Conservation (phyloP, 805 yeast species). For the Nakazawaea holstii region DNA sequence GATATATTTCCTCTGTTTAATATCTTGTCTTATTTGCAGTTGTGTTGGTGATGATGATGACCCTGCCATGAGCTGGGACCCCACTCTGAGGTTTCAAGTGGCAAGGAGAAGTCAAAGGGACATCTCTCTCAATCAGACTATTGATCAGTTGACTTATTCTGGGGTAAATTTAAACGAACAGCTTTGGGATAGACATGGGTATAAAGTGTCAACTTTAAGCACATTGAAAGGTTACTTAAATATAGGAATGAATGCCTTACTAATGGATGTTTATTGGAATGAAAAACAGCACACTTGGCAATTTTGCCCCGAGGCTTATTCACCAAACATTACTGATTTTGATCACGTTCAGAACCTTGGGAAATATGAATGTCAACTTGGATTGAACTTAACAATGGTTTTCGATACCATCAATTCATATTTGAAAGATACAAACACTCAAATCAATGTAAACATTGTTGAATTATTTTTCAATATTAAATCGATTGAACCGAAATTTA, state of each 20-base stretch:
- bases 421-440: conserved; percentile 36
- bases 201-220: conserved; percentile 24
- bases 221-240: conserved; percentile 27
- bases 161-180: conserved; percentile 33
- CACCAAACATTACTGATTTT: conserved; percentile 18
- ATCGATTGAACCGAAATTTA: conserved; percentile 13
- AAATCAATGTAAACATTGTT: conserved; percentile 38
- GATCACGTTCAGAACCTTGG: conserved; percentile 4
- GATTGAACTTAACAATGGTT: conserved; percentile 21
- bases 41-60: no score
- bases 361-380: conserved; percentile 19
- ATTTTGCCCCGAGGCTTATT: conserved; percentile 46
- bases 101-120: conserved; percentile 41
- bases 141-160: conserved; percentile 31
- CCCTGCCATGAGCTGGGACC: background rate
- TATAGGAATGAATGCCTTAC: conserved; percentile 41
- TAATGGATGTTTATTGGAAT: conserved; percentile 53
- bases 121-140: conserved; percentile 30
- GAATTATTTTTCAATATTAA: conserved; percentile 33
- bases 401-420: conserved; percentile 26
- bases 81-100: background rate
- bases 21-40: background rate
- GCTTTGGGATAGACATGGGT: conserved; percentile 27
- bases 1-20: background rate
- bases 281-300: conserved; percentile 44